Percentiles rank a stretch among this genome's conserved stretches.
Conservation (phyloP, 768 basidiomycete species). For the Boletellus ananiceps region DNA sequence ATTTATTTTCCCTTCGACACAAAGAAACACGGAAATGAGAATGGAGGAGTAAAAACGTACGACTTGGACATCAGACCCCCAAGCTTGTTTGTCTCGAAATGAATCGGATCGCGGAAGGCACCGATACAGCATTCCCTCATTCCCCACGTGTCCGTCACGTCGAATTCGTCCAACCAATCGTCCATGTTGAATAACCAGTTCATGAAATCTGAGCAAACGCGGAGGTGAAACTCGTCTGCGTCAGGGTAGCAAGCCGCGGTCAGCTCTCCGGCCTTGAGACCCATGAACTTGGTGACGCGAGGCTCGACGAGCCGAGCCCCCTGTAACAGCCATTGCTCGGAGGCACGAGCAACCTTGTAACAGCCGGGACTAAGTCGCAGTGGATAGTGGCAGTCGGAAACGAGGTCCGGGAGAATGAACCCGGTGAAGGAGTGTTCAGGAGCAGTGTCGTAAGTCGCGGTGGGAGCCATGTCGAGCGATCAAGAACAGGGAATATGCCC, state of each 20-base stretch:
- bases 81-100: conserved; percentile 26
- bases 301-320: conserved; percentile 29
- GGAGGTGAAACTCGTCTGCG: conserved; percentile 51
- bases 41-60: conserved; percentile 19
- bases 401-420: conserved; percentile 40
- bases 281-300: conserved; percentile 40
- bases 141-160: conserved; percentile 27
- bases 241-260: conserved; percentile 62
- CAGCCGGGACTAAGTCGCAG: conserved; percentile 32
- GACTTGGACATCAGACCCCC: conserved; percentile 32
- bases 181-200: conserved; percentile 40
- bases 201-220: conserved; percentile 67
- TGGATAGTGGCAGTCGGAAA: conserved; percentile 37
- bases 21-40: background rate
- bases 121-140: conserved; percentile 29
- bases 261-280: conserved; percentile 62
- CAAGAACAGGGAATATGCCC: background rate
- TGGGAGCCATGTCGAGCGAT: conserved; percentile 22
- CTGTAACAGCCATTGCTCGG: conserved; percentile 34
- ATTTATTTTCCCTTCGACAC: background rate
- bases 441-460: conserved; percentile 17
- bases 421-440: conserved; percentile 7
- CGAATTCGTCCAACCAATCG: conserved; percentile 40
- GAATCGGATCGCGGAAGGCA: conserved; percentile 27
- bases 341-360: conserved; percentile 33